Base-by-base conservation (phyloP, 495 filamentous ascomycete genomes). In the Lasiosphaeriaceae sp. region DNA sequence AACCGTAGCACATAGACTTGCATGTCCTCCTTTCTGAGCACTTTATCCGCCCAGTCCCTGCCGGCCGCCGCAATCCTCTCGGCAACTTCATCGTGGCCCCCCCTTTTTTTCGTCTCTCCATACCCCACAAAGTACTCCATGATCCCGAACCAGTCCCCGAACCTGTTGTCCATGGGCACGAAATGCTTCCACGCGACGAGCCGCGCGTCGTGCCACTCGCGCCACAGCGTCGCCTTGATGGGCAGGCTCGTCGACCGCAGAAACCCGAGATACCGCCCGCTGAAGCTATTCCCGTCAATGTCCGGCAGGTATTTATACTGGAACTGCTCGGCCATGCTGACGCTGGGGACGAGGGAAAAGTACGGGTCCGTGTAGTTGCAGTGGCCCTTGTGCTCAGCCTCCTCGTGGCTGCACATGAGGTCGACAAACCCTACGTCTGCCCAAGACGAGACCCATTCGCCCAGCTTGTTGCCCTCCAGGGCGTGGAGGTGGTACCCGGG, bases 151-250 rank as follows among this genome's bases (percentile, higher is more conserved):
- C 90, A 73, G 65, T 95, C 90, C 35, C 83, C 76, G 58, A 87
- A 92, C 14, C 85, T 79, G 64, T 86, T 91, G 64, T 93, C 90
- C 86, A 94, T 89, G 1, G 90, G 90, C n/a, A 90, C 86, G 60
- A 84, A 90, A 61, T 90, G 87, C 53, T 80, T 80, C 87, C 87
- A 90, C 11, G 85, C 77, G 20, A 87, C 76, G 8, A 90, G 70
- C 20, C 87, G 71, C 35, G 78, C 82, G 62, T 90, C 87, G 56
- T 90, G 87, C 87, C 87, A 90, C 70, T 90, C 88, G 11, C 81
- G 75, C 76, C 86, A 90, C 34, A 90, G 78, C 8, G 87, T 88
- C 1, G 87, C 82, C 66, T 90, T 90, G 70, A 90, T 76, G 0
- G 83, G 83, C 12, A 90, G 60, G 16, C 80, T 83, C 22, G 81